Evolutionary conservation across 2,329 filamentous ascomycete species (phyloP).

Genomic region (Aspergillus caelatus): DNA sequence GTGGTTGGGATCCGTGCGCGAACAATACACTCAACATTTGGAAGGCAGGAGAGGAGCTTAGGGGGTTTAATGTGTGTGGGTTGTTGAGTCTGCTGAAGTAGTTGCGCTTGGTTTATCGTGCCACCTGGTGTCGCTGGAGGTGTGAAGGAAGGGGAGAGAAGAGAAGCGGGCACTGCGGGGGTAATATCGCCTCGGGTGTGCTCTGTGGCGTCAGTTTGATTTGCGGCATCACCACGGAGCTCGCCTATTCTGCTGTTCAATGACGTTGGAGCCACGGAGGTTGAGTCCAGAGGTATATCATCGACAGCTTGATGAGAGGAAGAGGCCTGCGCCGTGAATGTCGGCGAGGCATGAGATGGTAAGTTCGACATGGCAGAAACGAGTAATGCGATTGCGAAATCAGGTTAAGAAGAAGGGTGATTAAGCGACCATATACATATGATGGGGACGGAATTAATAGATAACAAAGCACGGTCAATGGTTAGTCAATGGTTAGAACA

Average conservation of each 20-base stretch:
- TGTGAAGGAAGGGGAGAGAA: conserved; percentile 57
- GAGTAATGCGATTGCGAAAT: conserved; percentile 14
- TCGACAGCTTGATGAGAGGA: conserved; percentile 25
- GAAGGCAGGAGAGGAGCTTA: conserved; percentile 73
- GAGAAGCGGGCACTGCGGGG: conserved; percentile 53
- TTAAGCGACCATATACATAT: not conserved
- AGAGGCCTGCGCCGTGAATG: conserved; percentile 46
- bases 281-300: conserved; percentile 27
- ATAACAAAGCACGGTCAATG: not conserved
- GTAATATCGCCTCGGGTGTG: conserved; percentile 38
- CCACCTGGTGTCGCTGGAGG: conserved; percentile 50
- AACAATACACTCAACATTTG: conserved; percentile 89
- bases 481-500: no score
- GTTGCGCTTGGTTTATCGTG: conserved; percentile 35
- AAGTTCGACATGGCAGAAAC: conserved; percentile 54
- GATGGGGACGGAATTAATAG: not conserved
- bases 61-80: conserved; percentile 59
- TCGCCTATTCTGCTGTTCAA: conserved; percentile 16
- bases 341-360: conserved; percentile 58
- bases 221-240: conserved; percentile 21
- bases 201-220: conserved; percentile 23
- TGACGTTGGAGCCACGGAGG: conserved; percentile 8
- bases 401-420: conserved; percentile 2
- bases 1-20: conserved; percentile 94
- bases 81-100: conserved; percentile 32